Conservation (phyloP, 1,284 basidiomycete genomes). For the Trichosporon coremiiforme region DNA sequence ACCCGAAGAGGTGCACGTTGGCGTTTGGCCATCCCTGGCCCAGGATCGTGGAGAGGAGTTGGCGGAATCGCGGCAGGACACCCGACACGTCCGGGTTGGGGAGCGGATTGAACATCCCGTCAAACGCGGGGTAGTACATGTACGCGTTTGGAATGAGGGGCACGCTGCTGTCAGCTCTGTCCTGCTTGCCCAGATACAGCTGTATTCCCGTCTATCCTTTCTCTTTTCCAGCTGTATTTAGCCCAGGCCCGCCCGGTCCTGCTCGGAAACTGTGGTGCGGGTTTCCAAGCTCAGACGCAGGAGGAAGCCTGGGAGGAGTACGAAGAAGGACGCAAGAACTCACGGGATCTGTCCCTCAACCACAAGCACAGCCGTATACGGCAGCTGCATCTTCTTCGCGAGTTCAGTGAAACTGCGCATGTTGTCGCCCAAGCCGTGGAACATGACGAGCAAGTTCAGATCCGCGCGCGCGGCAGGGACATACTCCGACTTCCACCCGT, state of each 20-base stretch:
- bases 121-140: constrained; percentile 88
- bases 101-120: constrained; percentile 72
- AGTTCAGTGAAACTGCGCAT: constrained; percentile 74
- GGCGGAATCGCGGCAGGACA: constrained; percentile 59
- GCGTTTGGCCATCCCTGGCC: constrained; percentile 63
- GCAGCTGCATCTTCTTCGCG: constrained; percentile 72
- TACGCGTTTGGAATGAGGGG: constrained; percentile 74
- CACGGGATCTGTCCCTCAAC: constrained; percentile 76
- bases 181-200: too few relatives aligned
- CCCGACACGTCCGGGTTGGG: constrained; percentile 70
- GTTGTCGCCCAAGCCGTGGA: constrained; percentile 87
- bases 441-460: constrained; percentile 78
- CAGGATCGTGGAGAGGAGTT: constrained; percentile 64
- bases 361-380: constrained; percentile 80
- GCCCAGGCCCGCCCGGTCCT: too few relatives aligned
- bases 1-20: constrained; percentile 82
- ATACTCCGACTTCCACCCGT: neutral
- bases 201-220: too few relatives aligned
- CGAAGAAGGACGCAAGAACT: constrained; percentile 16
- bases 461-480: constrained; percentile 56
- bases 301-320: too few relatives aligned
- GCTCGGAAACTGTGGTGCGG: too few relatives aligned
- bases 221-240: too few relatives aligned
- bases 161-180: constrained; percentile 60
- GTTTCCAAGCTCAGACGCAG: too few relatives aligned